phyloP scores from a whole-genome alignment of 495 filamentous ascomycete species.

The Sphaerosporella brunnea region DNA sequence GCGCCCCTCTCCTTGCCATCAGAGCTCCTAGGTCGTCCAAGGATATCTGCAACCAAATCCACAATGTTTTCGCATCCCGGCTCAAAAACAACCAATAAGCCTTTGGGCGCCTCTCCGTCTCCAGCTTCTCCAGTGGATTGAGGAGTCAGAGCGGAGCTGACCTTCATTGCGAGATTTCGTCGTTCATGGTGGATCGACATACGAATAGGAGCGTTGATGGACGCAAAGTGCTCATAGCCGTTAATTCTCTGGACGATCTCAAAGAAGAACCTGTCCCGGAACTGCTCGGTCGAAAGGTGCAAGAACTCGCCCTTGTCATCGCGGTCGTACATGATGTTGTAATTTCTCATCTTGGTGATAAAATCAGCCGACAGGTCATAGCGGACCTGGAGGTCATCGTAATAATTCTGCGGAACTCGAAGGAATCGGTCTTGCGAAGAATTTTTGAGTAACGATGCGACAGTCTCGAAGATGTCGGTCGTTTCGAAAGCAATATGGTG shows the following conservation, averaged over 20 bases:
- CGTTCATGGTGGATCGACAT: conserved; percentile 4
- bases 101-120: neutral
- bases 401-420: conserved; percentile 4
- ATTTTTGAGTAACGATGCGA: neutral
- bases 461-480: conserved; percentile 5
- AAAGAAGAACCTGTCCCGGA: conserved; percentile 6
- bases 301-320: conserved; percentile 5
- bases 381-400: conserved; percentile 3
- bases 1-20: conserved; percentile 35
- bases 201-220: conserved; percentile 2
- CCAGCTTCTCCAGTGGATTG: neutral
- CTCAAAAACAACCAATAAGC: conserved; percentile 42
- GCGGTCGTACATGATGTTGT: conserved; percentile 6
- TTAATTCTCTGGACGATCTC: conserved; percentile 1
- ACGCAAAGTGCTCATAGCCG: conserved; percentile 3
- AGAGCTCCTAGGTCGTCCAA: conserved; percentile 43
- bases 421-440: conserved; percentile 7
- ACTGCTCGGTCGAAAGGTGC: conserved; percentile 4
- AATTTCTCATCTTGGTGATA: neutral
- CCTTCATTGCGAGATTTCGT: conserved; percentile 2
- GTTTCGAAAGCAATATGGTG: conserved; percentile 6
- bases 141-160: neutral
- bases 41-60: conserved; percentile 46
- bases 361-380: neutral
- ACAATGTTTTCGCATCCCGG: conserved; percentile 46